Base-by-base conservation (phyloP, 352 stramenopile genomes). In the Globisporangium emineosum region DNA sequence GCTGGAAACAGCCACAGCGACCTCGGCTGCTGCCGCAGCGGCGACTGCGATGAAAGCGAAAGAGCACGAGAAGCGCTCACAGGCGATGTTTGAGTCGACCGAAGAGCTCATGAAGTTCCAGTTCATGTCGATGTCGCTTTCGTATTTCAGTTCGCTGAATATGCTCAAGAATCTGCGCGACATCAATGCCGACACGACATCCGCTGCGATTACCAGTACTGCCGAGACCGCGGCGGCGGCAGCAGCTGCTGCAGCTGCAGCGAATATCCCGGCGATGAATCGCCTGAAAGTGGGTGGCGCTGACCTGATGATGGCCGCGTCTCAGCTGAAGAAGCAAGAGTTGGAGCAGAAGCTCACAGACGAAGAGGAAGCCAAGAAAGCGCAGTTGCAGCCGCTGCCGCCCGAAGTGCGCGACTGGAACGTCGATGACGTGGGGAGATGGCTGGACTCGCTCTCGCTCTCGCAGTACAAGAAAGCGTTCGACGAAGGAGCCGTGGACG, bases 31-130 rank as follows among this genome's bases (percentile, higher is more conserved):
- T 0, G 93, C 93, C 1, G 93, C 93, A 0, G 88, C 88, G 2
- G 91, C 90, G 35, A 98, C 93, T 6, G 93, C 93, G 27, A 77
- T 86, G 43, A 94, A 96, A 45, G 91, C 92, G 10, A 91, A 93
- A 19, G 91, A 97, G 67, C 90, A 98, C 60, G 93, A 98, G 68
- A 81, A 83, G 66, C 79, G 87, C 21, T 94, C 87, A 8, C 87
- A 93, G 35, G 87, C 88, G 27, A 97, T 98, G 86, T 98, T 97
- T 50, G 80, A 83, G 64, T 96, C 93, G 47, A 98, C 93, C 0
- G 93, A 98, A 60, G 92, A 98, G 72, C 78, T 98, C 50, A 97
- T 98, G 88, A 98, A 98, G 78, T 98, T 98, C 69, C 92, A 98
- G 77, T 98, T 98, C 77, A 98, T 98, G 94, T 96, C 85, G 23